Conservation (phyloP, 2,329 filamentous ascomycete genomes). For the Fusarium sarcochroum region DNA sequence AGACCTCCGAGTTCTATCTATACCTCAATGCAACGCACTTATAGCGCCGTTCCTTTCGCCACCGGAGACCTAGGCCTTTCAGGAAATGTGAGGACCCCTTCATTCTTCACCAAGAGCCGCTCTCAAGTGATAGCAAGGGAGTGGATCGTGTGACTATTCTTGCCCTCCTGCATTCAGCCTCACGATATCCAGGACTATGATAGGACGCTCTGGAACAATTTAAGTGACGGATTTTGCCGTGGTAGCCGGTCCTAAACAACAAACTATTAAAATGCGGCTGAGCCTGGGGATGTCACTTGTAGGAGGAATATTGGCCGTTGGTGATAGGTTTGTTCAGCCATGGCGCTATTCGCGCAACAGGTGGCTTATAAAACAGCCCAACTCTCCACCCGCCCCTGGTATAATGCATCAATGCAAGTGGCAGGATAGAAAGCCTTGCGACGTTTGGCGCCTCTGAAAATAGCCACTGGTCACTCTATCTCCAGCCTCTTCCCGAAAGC, state of each 20-base stretch:
- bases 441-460: constrained; percentile 20
- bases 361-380: constrained; percentile 14
- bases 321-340: constrained; percentile 15
- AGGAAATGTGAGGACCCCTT: not conserved
- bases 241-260: not conserved
- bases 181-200: constrained; percentile 14
- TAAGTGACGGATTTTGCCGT: constrained; percentile 18
- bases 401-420: constrained; percentile 1
- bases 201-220: constrained; percentile 11
- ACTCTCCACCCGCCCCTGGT: constrained; percentile 24
- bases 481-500: constrained; percentile 19
- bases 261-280: constrained; percentile 32
- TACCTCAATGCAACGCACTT: not conserved
- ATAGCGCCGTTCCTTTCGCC: constrained; percentile 26
- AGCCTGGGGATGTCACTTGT: constrained; percentile 20
- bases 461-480: not conserved
- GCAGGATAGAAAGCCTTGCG: constrained; percentile 20
- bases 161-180: constrained; percentile 39
- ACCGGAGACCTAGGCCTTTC: constrained; percentile 29
- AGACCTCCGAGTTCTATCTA: not conserved
- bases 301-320: constrained; percentile 21
- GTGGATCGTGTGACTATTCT: constrained; percentile 33
- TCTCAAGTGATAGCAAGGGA: not conserved
- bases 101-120: constrained; percentile 11
- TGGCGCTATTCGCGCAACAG: constrained; percentile 26